Conservation (phyloP, 2,329 filamentous ascomycete species). For the Macrophomina tecta region DNA sequence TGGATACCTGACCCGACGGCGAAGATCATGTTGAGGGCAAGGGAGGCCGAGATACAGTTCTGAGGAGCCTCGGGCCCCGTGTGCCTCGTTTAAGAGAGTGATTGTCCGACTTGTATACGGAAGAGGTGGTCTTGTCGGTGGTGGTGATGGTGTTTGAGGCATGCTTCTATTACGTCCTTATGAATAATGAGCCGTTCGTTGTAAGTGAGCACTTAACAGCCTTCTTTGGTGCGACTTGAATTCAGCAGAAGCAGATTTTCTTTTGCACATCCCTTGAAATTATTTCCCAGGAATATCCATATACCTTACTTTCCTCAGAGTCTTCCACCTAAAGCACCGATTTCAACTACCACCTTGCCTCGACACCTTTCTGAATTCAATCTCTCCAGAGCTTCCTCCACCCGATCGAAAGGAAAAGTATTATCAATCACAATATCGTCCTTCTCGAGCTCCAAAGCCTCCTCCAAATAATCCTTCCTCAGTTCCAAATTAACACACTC, state of each 20-base stretch:
- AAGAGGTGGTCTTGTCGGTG: too few relatives aligned
- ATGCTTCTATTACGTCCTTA: too few relatives aligned
- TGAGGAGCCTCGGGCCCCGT: neutral
- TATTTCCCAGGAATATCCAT: too few relatives aligned
- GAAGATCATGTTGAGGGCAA: slow-evolving; percentile 6
- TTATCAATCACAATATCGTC: slow-evolving; percentile 9
- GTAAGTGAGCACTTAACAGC: too few relatives aligned
- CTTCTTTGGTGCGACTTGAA: too few relatives aligned
- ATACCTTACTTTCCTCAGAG: too few relatives aligned
- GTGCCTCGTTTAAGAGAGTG: too few relatives aligned
- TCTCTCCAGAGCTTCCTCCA: slow-evolving; percentile 4
- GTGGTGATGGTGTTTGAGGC: too few relatives aligned
- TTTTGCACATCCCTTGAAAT: too few relatives aligned
- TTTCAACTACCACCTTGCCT: slow-evolving; percentile 7
- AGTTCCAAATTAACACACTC: slow-evolving; percentile 18
- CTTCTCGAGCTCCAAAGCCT: neutral
- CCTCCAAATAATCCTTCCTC: slow-evolving; percentile 14
- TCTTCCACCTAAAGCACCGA: neutral
- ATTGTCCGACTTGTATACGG: too few relatives aligned
- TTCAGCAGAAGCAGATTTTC: too few relatives aligned
- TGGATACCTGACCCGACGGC: slow-evolving; percentile 11
- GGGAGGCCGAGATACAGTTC: neutral
- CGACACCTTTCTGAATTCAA: slow-evolving; percentile 13
- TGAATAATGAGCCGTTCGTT: too few relatives aligned
- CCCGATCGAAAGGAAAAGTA: neutral